Conservation (phyloP, 164 flowering plant species). For the Paratinospora sagittata region DNA sequence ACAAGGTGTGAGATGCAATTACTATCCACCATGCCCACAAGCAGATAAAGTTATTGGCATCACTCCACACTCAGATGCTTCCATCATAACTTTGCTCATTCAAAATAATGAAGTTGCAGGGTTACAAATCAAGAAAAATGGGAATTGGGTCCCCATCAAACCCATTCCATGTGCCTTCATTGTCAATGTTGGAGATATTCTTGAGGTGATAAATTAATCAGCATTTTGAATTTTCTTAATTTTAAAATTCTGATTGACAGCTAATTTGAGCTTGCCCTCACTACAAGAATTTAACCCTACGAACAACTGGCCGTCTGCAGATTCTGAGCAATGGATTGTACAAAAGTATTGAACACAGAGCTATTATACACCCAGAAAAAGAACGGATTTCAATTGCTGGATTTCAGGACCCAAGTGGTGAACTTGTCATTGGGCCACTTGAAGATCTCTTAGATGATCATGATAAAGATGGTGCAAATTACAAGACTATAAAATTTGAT, state of each 20-base stretch:
- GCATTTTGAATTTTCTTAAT: too few species aligned
- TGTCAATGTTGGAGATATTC: constrained; percentile 37
- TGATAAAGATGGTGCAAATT: background rate
- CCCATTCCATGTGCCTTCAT: constrained; percentile 34
- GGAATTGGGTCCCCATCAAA: constrained; percentile 38
- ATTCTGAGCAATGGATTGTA: constrained; percentile 30
- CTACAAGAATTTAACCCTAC: too few species aligned
- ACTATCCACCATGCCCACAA: background rate
- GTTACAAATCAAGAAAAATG: constrained; percentile 44
- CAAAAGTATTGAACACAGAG: constrained; percentile 33
- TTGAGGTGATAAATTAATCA: too few species aligned
- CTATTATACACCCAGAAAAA: constrained; percentile 16
- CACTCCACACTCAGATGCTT: constrained; percentile 41
- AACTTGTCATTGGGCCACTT: background rate
- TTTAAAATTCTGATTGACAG: too few species aligned
- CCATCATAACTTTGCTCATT: constrained; percentile 35
- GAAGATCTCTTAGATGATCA: background rate
- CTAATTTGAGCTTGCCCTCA: too few species aligned
- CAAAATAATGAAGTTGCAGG: constrained; percentile 44
- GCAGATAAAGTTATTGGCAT: constrained; percentile 32
- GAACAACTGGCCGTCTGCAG: too few species aligned
- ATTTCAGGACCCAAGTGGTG: constrained; percentile 6
- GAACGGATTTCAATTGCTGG: constrained; percentile 30
- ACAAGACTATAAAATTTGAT: background rate
- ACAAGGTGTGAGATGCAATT: background rate